These are phyloP conservation scores for Borealophlyctis nickersoniae DNA, from an alignment of 192 early-diverging fungal genomes.

Conservation along the genomic window DNA sequence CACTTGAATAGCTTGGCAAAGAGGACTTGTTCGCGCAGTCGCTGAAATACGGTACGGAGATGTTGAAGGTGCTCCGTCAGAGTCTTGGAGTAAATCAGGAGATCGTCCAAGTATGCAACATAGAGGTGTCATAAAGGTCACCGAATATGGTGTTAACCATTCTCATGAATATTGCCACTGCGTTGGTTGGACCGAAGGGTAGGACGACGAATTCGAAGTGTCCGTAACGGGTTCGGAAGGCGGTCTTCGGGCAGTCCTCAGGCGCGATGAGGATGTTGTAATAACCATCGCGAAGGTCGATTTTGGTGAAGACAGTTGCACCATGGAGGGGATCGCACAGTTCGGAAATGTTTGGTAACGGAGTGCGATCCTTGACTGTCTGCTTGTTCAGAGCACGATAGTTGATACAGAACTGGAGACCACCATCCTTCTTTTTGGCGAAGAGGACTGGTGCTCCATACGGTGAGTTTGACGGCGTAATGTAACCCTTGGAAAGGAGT, in stretches of 20 bases:
- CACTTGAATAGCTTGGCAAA: slow-evolving; percentile 1
- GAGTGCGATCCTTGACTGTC: slow-evolving; percentile 45
- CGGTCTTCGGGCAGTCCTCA: not conserved
- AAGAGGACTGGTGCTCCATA: slow-evolving; percentile 23
- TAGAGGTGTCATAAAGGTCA: not conserved
- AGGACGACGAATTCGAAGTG: slow-evolving; percentile 55
- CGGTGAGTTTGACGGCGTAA: not conserved
- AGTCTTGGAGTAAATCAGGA: not conserved
- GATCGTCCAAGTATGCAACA: not conserved
- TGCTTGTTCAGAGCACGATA: slow-evolving; percentile 50
- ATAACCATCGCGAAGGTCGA: slow-evolving; percentile 10
- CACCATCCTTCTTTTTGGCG: slow-evolving; percentile 47
- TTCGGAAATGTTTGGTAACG: slow-evolving; percentile 50
- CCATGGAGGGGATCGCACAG: slow-evolving; percentile 30
- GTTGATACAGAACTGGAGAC: slow-evolving; percentile 45
- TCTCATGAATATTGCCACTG: slow-evolving; percentile 32
- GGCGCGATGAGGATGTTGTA: not conserved
- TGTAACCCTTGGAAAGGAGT: slow-evolving; percentile 7
- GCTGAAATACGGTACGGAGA: not conserved
- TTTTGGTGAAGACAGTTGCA: slow-evolving; percentile 33
- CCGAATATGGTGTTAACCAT: not conserved
- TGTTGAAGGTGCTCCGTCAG: slow-evolving; percentile 1
- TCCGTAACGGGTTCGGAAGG: slow-evolving; percentile 27
- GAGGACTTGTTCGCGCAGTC: not conserved
- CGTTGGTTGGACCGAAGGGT: slow-evolving; percentile 63